Conservation (phyloP, 768 basidiomycete species). For the Tricholoma saponaceum region DNA sequence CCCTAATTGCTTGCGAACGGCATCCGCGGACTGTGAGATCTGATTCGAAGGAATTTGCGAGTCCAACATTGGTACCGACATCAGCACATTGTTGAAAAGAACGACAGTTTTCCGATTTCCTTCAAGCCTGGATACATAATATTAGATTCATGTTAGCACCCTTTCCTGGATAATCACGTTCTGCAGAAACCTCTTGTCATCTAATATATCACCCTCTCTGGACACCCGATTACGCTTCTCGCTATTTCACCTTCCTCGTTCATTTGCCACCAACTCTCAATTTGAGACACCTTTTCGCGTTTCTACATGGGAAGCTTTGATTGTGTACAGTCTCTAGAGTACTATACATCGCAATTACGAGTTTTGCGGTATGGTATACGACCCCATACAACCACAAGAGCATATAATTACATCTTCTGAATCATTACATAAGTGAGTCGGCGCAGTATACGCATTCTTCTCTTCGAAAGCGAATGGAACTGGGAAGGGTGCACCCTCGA, state of each 20-base stretch:
- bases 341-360: background rate
- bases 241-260: background rate
- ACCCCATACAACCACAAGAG: conserved; percentile 12
- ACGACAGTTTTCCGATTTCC: background rate
- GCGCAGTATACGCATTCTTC: conserved; percentile 3
- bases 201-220: background rate
- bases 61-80: background rate
- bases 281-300: background rate
- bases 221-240: background rate
- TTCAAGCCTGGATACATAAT: background rate
- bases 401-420: conserved; percentile 17
- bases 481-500: conserved; percentile 2
- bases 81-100: background rate
- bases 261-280: background rate
- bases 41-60: background rate
- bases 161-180: background rate
- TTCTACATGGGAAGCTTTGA: background rate
- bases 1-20: background rate
- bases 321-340: background rate
- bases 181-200: background rate
- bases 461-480: background rate
- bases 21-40: background rate
- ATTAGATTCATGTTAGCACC: background rate
- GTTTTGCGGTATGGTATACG: background rate
- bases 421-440: conserved; percentile 1